phyloP scores from a whole-genome alignment of 139 green algal species.

The Chlorella sp. region DNA sequence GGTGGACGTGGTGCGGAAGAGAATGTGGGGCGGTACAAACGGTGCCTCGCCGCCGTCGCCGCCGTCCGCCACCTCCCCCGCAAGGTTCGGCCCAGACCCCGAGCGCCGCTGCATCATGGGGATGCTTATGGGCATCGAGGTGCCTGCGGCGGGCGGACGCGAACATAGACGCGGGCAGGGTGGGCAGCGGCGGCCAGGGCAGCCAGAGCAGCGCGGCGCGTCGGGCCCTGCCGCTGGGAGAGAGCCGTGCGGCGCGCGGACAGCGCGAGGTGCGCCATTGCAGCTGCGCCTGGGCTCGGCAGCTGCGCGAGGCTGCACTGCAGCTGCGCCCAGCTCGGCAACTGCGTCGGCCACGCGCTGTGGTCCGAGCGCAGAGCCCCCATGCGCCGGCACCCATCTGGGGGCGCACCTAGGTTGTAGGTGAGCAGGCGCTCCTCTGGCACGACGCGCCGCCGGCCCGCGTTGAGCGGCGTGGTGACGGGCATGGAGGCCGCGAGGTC shows the following conservation, averaged over 20 bases:
- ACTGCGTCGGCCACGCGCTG: too few species aligned
- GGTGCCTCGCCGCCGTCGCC: background rate
- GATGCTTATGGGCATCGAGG: constrained; percentile 59
- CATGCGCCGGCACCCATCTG: too few species aligned
- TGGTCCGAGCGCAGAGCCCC: too few species aligned
- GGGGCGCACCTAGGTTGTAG: constrained; percentile 1
- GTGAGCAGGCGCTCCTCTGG: background rate
- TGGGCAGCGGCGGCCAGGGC: background rate
- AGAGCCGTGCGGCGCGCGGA: background rate
- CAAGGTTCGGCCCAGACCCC: background rate
- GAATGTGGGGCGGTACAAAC: constrained; percentile 56
- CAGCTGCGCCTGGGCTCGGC: too few species aligned
- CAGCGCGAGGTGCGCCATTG: too few species aligned
- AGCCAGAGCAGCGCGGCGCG: background rate
- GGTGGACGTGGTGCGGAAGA: constrained; percentile 11
- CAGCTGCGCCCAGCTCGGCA: too few species aligned
- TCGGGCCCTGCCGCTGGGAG: background rate
- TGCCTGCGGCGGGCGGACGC: constrained; percentile 31
- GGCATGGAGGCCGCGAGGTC: constrained; percentile 21
- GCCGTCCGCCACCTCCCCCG: background rate
- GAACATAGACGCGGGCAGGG: background rate
- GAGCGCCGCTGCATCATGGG: constrained; percentile 44
- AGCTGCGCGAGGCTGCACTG: too few species aligned
- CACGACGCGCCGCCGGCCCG: background rate
- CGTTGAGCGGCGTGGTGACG: constrained; percentile 10